Base-by-base conservation (phyloP, 2,329 filamentous ascomycete genomes). In the Chaetomiaceae sp. region DNA sequence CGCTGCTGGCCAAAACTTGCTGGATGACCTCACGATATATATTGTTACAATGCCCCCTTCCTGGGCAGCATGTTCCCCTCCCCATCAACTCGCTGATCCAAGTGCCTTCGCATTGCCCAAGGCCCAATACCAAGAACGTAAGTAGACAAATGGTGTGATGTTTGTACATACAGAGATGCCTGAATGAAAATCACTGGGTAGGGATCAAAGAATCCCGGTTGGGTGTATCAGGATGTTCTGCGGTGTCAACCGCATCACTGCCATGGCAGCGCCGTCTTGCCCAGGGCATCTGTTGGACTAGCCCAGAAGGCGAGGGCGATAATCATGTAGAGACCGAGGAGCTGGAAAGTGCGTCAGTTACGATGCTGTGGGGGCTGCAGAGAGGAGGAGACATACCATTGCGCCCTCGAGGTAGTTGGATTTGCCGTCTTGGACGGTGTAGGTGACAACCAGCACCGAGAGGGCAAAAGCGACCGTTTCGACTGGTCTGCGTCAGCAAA, bases 351-450 rank as follows among this genome's bases (percentile, higher is more conserved):
- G 2, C 1, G 11, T 29, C 5, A 40, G n/a, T 23, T 1, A 31
- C 44, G 23, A 27, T 19, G 25, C 29, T 3, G 3, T 20, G 22
- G 29, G 12, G n/a, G 15, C 22, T 33, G 15, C 4, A 9, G 7
- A 43, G 14, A 7, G 15, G 19, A 12, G 15, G 9, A 25, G 23
- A 56, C 70, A 62, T 68, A 84, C 79, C 82, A 92, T 87, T 44
- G 86, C 86, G 40, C 88, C 88, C 68, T 92, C 88, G 20, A 92
- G 80, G 62, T 92, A 92, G 69, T 92, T 94, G 14, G 84, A 89
- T 69, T 88, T 89, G 64, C 89, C 89, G 65, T 92, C 89, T 66
- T 89, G 85, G 39, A 91, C 85, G 3, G 81, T 87, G 69, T 83
- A 91, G 53, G 82, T 88, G 31, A 90, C 87, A 29, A 91, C 85